Evolutionary conservation across 495 filamentous ascomycete species (phyloP).

Genomic region (Pyronema domesticum): DNA sequence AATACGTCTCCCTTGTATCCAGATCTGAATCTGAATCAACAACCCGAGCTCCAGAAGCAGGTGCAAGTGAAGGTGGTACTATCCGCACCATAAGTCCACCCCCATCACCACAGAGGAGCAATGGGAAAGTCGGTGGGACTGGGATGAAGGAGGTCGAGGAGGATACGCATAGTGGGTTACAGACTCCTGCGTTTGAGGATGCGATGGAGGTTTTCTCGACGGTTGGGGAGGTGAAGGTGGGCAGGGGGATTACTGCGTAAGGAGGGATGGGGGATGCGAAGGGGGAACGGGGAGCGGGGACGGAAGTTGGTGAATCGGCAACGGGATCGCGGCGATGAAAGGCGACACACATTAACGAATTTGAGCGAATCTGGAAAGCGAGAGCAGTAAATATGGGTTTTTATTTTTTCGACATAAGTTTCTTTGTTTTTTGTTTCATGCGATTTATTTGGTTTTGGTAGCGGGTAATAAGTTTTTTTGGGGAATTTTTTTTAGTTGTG

Average conservation of each 20-base stretch:
- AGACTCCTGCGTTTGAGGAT: slow-evolving; percentile 2
- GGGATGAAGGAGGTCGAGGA: neutral
- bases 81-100: neutral
- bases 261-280: too few species aligned
- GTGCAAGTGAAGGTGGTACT: neutral
- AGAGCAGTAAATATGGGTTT: neutral
- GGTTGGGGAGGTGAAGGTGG: neutral
- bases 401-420: neutral
- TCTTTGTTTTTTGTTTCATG: neutral
- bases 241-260: too few species aligned
- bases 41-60: neutral
- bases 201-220: neutral
- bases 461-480: slow-evolving; percentile 6
- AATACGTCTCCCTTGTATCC: neutral
- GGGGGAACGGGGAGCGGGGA: too few species aligned
- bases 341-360: neutral
- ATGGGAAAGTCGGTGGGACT: neutral
- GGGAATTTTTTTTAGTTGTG: slow-evolving; percentile 10
- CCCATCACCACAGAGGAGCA: neutral
- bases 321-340: too few species aligned
- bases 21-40: neutral
- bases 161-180: neutral
- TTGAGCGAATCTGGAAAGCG: too few species aligned
- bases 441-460: neutral
- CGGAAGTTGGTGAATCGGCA: neutral